Evolutionary conservation across 2,329 filamentous ascomycete genomes (phyloP).

Genomic region (Chalaropsis ovoidea): DNA sequence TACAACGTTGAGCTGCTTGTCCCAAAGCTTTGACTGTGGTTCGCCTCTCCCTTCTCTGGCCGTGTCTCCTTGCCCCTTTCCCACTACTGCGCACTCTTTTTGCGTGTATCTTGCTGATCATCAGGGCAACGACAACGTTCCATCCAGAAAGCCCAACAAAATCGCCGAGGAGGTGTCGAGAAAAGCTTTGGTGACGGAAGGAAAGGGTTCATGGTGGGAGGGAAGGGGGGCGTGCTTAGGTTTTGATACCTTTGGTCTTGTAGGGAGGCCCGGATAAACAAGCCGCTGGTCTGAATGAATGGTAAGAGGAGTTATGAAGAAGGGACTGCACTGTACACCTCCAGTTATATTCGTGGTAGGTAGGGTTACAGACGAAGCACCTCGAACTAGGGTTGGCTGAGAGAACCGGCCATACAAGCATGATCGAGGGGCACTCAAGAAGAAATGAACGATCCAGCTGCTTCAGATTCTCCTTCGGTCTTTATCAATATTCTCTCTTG

Average conservation of each 20-base stretch:
- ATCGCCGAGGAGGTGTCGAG: not conserved
- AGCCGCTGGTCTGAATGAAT: too few relatives aligned
- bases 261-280: too few relatives aligned
- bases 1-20: not conserved
- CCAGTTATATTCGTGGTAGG: not conserved
- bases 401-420: too few relatives aligned
- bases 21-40: not conserved
- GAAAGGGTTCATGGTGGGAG: too few relatives aligned
- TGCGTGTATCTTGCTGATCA: not conserved
- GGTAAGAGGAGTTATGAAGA: too few relatives aligned
- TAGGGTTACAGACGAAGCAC: not conserved
- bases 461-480: not conserved
- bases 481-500: not conserved
- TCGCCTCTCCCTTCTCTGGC: not conserved
- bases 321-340: too few relatives aligned
- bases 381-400: not conserved
- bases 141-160: not conserved
- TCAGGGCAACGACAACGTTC: not conserved
- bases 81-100: not conserved
- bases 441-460: not conserved
- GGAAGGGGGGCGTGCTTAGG: too few relatives aligned
- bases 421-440: not conserved
- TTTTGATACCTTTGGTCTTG: too few relatives aligned
- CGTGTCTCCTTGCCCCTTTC: not conserved
- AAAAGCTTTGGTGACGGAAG: not conserved